Conservation (phyloP, 495 filamentous ascomycete genomes). For the Podospora conica region DNA sequence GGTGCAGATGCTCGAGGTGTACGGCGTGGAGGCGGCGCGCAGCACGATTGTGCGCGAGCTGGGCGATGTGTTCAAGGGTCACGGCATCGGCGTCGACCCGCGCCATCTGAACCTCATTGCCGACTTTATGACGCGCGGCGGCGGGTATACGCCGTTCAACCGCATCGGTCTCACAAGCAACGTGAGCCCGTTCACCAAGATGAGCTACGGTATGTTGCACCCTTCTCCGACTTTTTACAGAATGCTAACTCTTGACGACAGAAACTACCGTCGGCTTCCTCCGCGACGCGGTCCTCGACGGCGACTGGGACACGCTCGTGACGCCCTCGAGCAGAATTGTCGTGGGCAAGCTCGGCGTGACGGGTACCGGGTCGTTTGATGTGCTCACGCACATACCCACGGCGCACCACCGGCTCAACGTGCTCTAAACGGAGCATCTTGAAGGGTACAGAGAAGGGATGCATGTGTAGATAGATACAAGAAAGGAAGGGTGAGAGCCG, state of each 20-base stretch:
- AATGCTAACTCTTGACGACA: slow-evolving; percentile 12
- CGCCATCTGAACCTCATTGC: slow-evolving; percentile 93
- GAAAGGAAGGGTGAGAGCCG: not conserved
- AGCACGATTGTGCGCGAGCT: slow-evolving; percentile 83
- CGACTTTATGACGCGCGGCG: slow-evolving; percentile 86
- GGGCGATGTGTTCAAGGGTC: slow-evolving; percentile 75
- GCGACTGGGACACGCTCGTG: slow-evolving; percentile 81
- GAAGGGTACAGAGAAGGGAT: not conserved
- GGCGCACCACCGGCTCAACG: slow-evolving; percentile 21
- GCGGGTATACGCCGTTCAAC: slow-evolving; percentile 84
- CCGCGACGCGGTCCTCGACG: slow-evolving; percentile 81
- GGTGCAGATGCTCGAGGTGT: slow-evolving; percentile 69
- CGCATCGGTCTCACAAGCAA: slow-evolving; percentile 77
- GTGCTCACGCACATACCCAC: slow-evolving; percentile 53
- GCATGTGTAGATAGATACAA: not conserved
- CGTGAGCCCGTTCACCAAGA: slow-evolving; percentile 88
- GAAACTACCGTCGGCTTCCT: slow-evolving; percentile 90
- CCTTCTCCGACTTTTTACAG: not conserved
- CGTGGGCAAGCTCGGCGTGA: slow-evolving; percentile 68
- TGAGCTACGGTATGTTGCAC: slow-evolving; percentile 66
- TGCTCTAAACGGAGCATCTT: slow-evolving; percentile 11
- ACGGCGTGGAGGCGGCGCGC: slow-evolving; percentile 91
- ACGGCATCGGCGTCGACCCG: slow-evolving; percentile 90
- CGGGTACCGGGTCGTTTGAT: slow-evolving; percentile 91
- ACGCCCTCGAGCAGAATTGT: slow-evolving; percentile 86